phyloP scores from a whole-genome alignment of 140 eudicot genomes.

The Cichorium intybus region DNA sequence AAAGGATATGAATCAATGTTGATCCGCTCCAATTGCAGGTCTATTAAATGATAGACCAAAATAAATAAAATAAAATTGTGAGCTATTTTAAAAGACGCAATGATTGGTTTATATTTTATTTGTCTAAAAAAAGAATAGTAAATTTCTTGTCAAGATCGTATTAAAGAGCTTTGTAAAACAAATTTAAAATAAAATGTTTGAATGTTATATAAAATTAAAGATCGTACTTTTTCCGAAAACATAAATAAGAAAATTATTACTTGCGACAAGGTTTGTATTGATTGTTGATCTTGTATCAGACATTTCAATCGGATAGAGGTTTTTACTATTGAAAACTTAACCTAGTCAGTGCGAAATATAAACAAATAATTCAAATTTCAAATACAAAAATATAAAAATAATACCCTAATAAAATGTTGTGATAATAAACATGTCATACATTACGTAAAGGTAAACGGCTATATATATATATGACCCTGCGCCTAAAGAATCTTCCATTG shows the following conservation, averaged over 20 bases:
- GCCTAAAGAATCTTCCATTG: constrained; percentile 20
- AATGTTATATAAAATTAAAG: not conserved
- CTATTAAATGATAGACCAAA: too few relatives aligned
- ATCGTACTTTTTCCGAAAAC: not conserved
- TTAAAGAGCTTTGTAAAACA: not conserved
- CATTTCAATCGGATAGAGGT: not conserved
- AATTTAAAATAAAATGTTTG: not conserved
- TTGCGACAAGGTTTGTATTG: too few relatives aligned
- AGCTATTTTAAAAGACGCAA: too few relatives aligned
- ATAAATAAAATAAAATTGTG: too few relatives aligned
- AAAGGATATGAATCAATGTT: too few relatives aligned
- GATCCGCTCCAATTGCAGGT: too few relatives aligned
- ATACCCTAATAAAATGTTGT: not conserved
- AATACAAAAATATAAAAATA: not conserved
- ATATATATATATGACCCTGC: constrained; percentile 13
- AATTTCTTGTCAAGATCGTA: too few relatives aligned
- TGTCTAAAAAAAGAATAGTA: too few relatives aligned
- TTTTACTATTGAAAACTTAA: not conserved
- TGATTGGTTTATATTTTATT: too few relatives aligned
- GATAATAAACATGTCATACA: not conserved
- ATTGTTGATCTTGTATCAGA: not conserved
- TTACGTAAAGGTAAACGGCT: not conserved
- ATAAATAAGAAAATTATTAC: too few relatives aligned
- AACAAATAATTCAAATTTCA: not conserved
- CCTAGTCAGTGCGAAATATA: not conserved